A percentile compares a stretch with the other conserved stretches of the same genome.
These are phyloP conservation scores for Trametes punicea DNA, from an alignment of 768 basidiomycete species.

Conservation along the genomic window DNA sequence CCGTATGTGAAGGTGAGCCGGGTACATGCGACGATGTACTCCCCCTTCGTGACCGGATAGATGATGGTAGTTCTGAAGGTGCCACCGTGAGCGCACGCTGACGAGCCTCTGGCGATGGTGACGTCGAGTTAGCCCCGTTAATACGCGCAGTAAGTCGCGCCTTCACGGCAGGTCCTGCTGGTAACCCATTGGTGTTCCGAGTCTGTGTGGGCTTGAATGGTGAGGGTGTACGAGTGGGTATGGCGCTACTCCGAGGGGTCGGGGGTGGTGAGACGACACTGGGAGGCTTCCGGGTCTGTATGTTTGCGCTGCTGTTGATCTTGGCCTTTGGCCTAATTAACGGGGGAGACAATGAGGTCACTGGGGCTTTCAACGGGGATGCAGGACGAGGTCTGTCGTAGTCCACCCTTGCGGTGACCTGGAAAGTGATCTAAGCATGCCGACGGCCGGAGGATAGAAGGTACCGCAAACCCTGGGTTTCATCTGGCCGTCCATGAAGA, in stretches of 20 bases:
- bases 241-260: conserved; percentile 15
- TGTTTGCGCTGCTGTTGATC: conserved; percentile 50
- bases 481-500: conserved; percentile 37
- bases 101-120: conserved; percentile 24
- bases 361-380: conserved; percentile 44
- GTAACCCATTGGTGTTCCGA: conserved; percentile 31
- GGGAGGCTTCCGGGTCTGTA: conserved; percentile 27
- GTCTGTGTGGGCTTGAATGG: conserved; percentile 36
- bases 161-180: conserved; percentile 28
- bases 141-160: conserved; percentile 20
- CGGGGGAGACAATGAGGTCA: conserved; percentile 28
- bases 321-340: conserved; percentile 53
- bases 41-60: conserved; percentile 21
- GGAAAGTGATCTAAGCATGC: conserved; percentile 25
- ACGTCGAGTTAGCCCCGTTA: conserved; percentile 20
- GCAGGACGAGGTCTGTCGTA: conserved; percentile 42
- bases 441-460: conserved; percentile 4
- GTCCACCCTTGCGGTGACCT: conserved; percentile 56
- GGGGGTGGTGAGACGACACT: conserved; percentile 21
- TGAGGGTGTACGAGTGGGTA: conserved; percentile 36
- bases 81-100: conserved; percentile 32
- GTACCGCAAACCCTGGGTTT: conserved; percentile 45
- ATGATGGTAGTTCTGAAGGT: conserved; percentile 16
- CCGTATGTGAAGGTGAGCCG: conserved; percentile 11
- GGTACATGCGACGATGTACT: conserved; percentile 28